These are phyloP conservation scores for Balansia obtecta DNA, from an alignment of 2,329 filamentous ascomycete genomes.

Conservation along the genomic window DNA sequence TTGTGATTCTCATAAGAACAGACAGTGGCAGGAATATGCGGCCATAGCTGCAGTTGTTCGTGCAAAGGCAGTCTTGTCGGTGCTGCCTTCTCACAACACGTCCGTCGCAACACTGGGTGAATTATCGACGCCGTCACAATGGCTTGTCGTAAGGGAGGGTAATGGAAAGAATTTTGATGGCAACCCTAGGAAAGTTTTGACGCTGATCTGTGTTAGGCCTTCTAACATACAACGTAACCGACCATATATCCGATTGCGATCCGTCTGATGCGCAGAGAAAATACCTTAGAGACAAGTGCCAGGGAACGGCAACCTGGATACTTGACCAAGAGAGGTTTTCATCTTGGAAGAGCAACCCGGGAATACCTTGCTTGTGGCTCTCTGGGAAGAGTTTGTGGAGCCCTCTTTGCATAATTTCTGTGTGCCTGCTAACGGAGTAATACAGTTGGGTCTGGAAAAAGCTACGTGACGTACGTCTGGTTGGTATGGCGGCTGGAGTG, in stretches of 20 bases:
- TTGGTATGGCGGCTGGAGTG: background rate
- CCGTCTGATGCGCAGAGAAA: background rate
- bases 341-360: background rate
- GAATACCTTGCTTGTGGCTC: background rate
- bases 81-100: too few relatives aligned
- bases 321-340: background rate
- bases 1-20: slow-evolving; percentile 20
- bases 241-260: background rate
- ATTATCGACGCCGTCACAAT: too few relatives aligned
- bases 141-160: too few relatives aligned
- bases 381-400: background rate
- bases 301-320: background rate
- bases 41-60: slow-evolving; percentile 16
- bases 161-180: slow-evolving; percentile 12
- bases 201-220: too few relatives aligned
- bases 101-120: too few relatives aligned
- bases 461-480: background rate
- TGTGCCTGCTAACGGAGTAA: background rate
- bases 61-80: too few relatives aligned
- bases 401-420: background rate
- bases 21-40: slow-evolving; percentile 19
- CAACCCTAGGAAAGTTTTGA: slow-evolving; percentile 16
- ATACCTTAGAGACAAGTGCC: background rate
- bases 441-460: background rate
- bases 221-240: background rate